Evolutionary conservation across 768 basidiomycete genomes (phyloP), one percentile per base, ranked within the genome.

Genomic region (Collybia nuda): DNA sequence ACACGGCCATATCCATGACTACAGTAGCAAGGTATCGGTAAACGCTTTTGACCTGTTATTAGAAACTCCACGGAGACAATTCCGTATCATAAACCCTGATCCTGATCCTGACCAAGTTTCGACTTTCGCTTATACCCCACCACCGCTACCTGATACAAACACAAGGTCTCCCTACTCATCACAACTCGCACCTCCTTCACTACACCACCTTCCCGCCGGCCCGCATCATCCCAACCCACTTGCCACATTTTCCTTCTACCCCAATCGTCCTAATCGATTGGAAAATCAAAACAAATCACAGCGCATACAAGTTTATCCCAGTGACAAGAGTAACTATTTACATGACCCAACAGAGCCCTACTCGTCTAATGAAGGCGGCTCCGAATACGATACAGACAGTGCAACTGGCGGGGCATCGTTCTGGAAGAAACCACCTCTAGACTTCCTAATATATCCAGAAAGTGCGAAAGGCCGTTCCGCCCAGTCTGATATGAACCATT

Each of bases 351-450:
- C 32, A 32, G 32, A 11, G 6, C 32, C 14, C 14, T 3, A 9
- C 7, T 32, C 6, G 32, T 32, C 9, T 11, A 21, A 41, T 17
- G 32, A 37, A 52, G 40, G 29, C 28, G 26, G 47, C 9, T 21
- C 11, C 21, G 45, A 46, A 11, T 44, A 45, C 37, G 57, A 59
- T 40, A 59, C 54, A 29, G 59, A 59, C 23, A 52, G 52, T 11
- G 57, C 57, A 29, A 54, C 57, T 19, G 57, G 56, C 14, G 46
- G 46, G 36, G 22, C 46, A 17, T 47, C 21, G 21, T 50, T 68
- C 6, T 72, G 70, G 71, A 62, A 68, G 47, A 64, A 61, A 39
- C 68, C 61, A 15, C 71, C 71, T 9, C 53, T 54, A 21, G 62
- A 64, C 45, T 44, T 62, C 12, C 2, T 32, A 32, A 14, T 32